These are phyloP conservation scores for Ophiostoma quercus DNA, from an alignment of 2,329 filamentous ascomycete species.

Conservation along the genomic window DNA sequence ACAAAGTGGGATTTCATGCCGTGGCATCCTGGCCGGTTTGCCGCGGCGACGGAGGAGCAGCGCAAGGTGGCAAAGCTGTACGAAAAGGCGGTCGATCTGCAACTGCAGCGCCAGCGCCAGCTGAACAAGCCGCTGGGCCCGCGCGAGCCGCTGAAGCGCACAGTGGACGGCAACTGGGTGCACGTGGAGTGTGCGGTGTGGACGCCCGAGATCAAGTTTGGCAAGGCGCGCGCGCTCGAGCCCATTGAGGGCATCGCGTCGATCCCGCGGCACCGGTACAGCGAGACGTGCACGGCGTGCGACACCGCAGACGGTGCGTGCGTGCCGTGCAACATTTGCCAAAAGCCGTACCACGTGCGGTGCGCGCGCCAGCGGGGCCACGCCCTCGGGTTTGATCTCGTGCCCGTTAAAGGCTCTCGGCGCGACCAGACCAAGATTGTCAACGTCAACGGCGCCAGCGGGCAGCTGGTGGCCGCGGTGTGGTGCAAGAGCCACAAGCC, in stretches of 20 bases:
- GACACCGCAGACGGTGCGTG: slow-evolving; percentile 71
- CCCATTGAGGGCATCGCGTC: slow-evolving; percentile 86
- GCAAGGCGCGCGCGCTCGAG: slow-evolving; percentile 72
- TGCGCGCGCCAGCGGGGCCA: slow-evolving; percentile 84
- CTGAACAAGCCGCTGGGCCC: slow-evolving; percentile 77
- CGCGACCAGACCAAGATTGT: slow-evolving; percentile 76
- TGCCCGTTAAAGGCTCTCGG: slow-evolving; percentile 81
- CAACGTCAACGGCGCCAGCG: slow-evolving; percentile 72
- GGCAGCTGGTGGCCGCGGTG: slow-evolving; percentile 75
- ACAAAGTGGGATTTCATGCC: slow-evolving; percentile 61
- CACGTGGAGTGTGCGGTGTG: slow-evolving; percentile 91
- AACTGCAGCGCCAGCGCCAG: slow-evolving; percentile 75
- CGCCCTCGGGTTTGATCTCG: slow-evolving; percentile 81
- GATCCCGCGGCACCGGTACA: slow-evolving; percentile 63
- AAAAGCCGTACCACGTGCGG: slow-evolving; percentile 70
- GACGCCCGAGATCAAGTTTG: slow-evolving; percentile 90
- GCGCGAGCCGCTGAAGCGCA: slow-evolving; percentile 86
- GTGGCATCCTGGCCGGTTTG: too few species aligned
- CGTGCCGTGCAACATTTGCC: slow-evolving; percentile 73
- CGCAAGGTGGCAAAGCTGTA: too few species aligned
- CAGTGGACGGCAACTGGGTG: slow-evolving; percentile 96
- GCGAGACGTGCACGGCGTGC: slow-evolving; percentile 78
- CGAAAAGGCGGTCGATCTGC: slow-evolving; percentile 71
- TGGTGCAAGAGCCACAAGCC: slow-evolving; percentile 89
- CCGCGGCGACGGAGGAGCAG: too few species aligned